Percentiles rank a stretch among this genome's conserved stretches.
Evolutionary conservation across 768 basidiomycete genomes (phyloP).

Genomic region (Kwoniella heveanensis): DNA sequence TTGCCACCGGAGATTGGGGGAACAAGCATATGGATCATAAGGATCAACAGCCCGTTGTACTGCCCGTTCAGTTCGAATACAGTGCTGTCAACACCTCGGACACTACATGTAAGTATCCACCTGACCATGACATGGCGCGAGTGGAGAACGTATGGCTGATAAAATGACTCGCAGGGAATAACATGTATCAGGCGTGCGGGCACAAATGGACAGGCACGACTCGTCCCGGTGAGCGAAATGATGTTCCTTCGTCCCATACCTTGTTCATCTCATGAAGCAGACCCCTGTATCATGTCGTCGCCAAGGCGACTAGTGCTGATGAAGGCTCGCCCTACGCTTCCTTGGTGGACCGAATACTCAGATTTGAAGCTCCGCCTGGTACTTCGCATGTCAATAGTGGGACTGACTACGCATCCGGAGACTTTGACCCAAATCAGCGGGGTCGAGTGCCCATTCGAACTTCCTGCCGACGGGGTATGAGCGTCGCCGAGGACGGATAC

Average conservation of each 20-base stretch:
- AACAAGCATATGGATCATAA: constrained; percentile 66
- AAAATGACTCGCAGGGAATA: constrained; percentile 39
- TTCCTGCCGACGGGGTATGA: constrained; percentile 26
- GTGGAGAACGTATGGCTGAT: background rate
- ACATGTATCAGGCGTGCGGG: constrained; percentile 53
- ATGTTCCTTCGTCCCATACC: background rate
- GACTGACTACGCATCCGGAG: constrained; percentile 63
- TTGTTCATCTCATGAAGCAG: too few relatives aligned
- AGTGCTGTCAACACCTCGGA: constrained; percentile 76
- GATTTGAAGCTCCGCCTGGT: constrained; percentile 67
- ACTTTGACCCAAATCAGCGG: constrained; percentile 65
- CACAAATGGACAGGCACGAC: constrained; percentile 51
- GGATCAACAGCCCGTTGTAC: constrained; percentile 64
- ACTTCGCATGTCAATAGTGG: constrained; percentile 70
- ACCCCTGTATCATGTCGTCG: too few relatives aligned
- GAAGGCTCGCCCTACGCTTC: too few relatives aligned
- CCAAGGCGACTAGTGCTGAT: too few relatives aligned
- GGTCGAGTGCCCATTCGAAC: constrained; percentile 70
- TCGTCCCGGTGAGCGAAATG: constrained; percentile 45
- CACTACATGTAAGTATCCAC: constrained; percentile 67
- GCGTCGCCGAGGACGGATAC: too few relatives aligned
- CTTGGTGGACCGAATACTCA: too few relatives aligned
- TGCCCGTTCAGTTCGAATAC: constrained; percentile 86
- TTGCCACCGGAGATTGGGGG: constrained; percentile 70
- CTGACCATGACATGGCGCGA: background rate